These are phyloP conservation scores for Penstemon barbatus DNA, from an alignment of 257 asterid genomes.

Conservation along the genomic window DNA sequence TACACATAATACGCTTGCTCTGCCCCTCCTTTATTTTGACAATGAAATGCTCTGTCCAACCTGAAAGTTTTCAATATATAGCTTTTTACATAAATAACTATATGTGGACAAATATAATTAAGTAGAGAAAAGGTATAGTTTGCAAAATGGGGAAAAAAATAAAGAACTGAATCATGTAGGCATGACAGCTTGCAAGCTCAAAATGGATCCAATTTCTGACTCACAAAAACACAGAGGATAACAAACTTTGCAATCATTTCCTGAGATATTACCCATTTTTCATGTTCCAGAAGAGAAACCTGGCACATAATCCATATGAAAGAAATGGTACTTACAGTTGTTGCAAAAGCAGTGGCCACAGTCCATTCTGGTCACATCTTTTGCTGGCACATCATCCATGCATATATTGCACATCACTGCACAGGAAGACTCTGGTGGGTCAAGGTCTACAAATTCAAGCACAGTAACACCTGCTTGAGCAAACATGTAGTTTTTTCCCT, in stretches of 20 bases:
- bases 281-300: slow-evolving; percentile 8
- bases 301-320: slow-evolving; percentile 11
- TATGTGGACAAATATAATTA: background rate
- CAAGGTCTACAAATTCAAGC: slow-evolving; percentile 43
- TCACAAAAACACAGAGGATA: slow-evolving; percentile 13
- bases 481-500: slow-evolving; percentile 75
- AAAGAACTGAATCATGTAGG: background rate
- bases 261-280: background rate
- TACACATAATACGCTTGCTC: slow-evolving; percentile 94
- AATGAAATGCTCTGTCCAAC: slow-evolving; percentile 98
- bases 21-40: slow-evolving; percentile 95
- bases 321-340: slow-evolving; percentile 58
- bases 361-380: slow-evolving; percentile 71
- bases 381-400: slow-evolving; percentile 67
- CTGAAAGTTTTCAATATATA: slow-evolving; percentile 39
- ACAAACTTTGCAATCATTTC: slow-evolving; percentile 4
- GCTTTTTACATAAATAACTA: slow-evolving; percentile 13
- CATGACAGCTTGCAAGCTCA: slow-evolving; percentile 2
- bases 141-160: slow-evolving; percentile 12
- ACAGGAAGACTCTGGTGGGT: slow-evolving; percentile 41
- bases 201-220: slow-evolving; percentile 1
- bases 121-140: no score
- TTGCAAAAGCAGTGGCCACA: slow-evolving; percentile 97
- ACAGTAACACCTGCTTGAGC: slow-evolving; percentile 76
- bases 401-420: slow-evolving; percentile 63